phyloP scores from a whole-genome alignment of 768 basidiomycete species.

The Suillus occidentalis region DNA sequence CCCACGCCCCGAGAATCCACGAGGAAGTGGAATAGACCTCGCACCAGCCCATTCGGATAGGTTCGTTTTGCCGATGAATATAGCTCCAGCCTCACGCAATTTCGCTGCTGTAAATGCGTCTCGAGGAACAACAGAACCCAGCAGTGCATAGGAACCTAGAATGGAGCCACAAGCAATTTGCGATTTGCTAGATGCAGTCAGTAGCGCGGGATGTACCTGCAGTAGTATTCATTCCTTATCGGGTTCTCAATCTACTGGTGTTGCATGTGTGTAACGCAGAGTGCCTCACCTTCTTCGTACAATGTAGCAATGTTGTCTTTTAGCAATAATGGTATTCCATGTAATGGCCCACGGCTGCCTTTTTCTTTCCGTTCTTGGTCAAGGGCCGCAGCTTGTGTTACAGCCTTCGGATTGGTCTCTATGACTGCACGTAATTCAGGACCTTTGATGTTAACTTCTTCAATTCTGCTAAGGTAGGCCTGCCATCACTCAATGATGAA shows the following conservation, averaged over 20 bases:
- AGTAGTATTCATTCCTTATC: constrained; percentile 34
- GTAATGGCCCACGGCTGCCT: constrained; percentile 25
- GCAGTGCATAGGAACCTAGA: constrained; percentile 28
- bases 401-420: constrained; percentile 33
- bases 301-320: constrained; percentile 29
- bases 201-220: constrained; percentile 29
- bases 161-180: neutral
- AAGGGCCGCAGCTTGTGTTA: constrained; percentile 29
- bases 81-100: constrained; percentile 26
- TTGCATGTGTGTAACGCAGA: neutral
- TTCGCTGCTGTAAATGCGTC: constrained; percentile 27
- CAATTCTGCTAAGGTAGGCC: constrained; percentile 40
- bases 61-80: constrained; percentile 43
- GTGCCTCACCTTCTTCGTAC: constrained; percentile 18
- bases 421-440: constrained; percentile 35
- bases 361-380: constrained; percentile 25
- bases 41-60: constrained; percentile 48
- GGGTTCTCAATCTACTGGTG: neutral
- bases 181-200: neutral
- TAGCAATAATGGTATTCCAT: constrained; percentile 33
- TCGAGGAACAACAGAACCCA: constrained; percentile 28
- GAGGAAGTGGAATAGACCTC: constrained; percentile 26
- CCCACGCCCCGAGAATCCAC: constrained; percentile 53
- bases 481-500: constrained; percentile 8
- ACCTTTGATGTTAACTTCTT: constrained; percentile 36